Base-by-base conservation (phyloP, 192 early-diverging fungal genomes). In the Gamsiella multidivaricata region DNA sequence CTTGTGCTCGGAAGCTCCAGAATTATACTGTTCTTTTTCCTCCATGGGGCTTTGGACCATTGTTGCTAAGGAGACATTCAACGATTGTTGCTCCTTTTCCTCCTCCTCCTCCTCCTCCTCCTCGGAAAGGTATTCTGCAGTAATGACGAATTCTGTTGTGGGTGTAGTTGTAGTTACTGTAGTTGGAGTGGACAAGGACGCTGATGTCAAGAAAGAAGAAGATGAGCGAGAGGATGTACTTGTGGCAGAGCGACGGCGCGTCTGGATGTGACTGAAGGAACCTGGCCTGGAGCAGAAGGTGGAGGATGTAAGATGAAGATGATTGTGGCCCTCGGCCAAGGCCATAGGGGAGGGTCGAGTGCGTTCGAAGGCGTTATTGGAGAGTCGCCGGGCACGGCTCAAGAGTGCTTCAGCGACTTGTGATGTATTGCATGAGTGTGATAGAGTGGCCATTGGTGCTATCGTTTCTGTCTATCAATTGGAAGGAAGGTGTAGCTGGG, bases 291-390 rank as follows among this genome's bases (percentile, higher is more conserved):
- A n/a, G n/a, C n/a, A n/a, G n/a, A n/a, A n/a, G n/a, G n/a, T 41
- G 26, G 37, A 10, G 51, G 62, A 32, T 28, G n/a, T 15, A 17
- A 20, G 23, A 23, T 17, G n/a, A 22, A 29, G 58, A 22, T 31
- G 12, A 17, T 49, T 54, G 28, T 76, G 59, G 20, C 73, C 65
- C 50, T 75, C 71, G 20, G 63, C 39, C 36, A 65, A 75, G 25
- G 70, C 18, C 10, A 43, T 25, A 25, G 63, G 61, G 14, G 54
- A n/a, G n/a, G n/a, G 34, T 3, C 31, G 41, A 12, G 49, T 52
- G 42, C 71, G 71, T 39, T 75, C 71, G 28, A 52, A 66, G 37
- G 71, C 71, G 29, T 75, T 75, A 43, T 39, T 66, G 37, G 71
- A 75, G 50, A 75, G 63, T 42, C 63, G 34, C 17, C 71, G 56